A percentile compares a stretch with the other conserved stretches of the same genome.
These are phyloP conservation scores for Boletus tylopilopsis DNA, from an alignment of 768 basidiomycete genomes.

Conservation along the genomic window DNA sequence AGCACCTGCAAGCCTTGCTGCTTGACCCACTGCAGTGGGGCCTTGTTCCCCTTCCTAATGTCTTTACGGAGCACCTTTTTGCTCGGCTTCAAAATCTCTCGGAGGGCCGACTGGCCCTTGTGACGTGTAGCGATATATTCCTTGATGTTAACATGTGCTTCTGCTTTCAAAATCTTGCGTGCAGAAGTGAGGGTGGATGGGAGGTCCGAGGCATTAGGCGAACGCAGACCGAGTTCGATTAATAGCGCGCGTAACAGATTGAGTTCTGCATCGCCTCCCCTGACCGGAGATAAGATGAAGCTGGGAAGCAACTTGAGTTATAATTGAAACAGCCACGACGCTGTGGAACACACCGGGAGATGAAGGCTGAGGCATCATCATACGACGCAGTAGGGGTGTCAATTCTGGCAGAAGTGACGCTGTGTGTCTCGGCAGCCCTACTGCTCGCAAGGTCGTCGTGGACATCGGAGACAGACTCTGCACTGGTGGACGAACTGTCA, in stretches of 20 bases:
- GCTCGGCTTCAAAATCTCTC: conserved; percentile 57
- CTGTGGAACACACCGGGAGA: conserved; percentile 20
- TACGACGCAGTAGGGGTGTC: conserved; percentile 19
- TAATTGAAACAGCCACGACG: background rate
- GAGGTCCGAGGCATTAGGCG: conserved; percentile 40
- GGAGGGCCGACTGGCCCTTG: conserved; percentile 61
- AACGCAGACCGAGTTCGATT: conserved; percentile 66
- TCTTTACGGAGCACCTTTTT: conserved; percentile 59
- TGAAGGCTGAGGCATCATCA: conserved; percentile 25
- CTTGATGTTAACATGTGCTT: conserved; percentile 65
- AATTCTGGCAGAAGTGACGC: background rate
- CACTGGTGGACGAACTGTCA: conserved; percentile 3
- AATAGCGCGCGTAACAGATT: conserved; percentile 69
- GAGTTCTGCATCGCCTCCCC: conserved; percentile 35
- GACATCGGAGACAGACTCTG: conserved; percentile 6
- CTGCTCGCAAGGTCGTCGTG: background rate
- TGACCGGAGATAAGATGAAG: conserved; percentile 20
- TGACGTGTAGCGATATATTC: conserved; percentile 68
- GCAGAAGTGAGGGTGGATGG: conserved; percentile 64
- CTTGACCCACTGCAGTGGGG: conserved; percentile 59
- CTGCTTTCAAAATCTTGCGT: conserved; percentile 60
- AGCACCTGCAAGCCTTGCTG: conserved; percentile 59
- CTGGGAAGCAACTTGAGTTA: conserved; percentile 9
- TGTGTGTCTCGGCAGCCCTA: conserved; percentile 3
- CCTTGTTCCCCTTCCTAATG: conserved; percentile 46